phyloP scores from a whole-genome alignment of 2,329 filamentous ascomycete species.

The Beauveria medogensis region DNA sequence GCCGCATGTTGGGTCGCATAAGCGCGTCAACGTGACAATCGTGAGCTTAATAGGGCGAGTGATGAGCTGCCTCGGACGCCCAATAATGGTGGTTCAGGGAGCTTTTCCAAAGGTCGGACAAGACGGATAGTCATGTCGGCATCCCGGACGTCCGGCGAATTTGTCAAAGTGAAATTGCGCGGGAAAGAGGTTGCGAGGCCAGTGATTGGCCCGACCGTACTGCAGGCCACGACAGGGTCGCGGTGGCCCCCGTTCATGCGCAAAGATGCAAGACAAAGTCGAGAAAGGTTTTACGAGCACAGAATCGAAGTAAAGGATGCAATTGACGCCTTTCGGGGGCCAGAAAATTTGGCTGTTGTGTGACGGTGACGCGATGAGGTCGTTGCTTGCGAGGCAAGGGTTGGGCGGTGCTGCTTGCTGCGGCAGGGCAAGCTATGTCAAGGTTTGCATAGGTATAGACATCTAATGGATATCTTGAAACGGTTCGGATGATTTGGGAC shows the following conservation, averaged over 20 bases:
- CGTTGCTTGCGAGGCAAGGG: neutral
- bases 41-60: neutral
- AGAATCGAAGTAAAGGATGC: neutral
- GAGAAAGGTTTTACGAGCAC: neutral
- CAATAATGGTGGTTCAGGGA: neutral
- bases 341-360: neutral
- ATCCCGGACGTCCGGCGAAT: neutral
- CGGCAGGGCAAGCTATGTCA: neutral
- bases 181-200: neutral
- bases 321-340: neutral
- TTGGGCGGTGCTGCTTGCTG: neutral
- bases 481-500: too few relatives aligned
- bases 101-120: neutral
- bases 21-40: conserved; percentile 1
- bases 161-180: neutral
- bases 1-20: conserved; percentile 7
- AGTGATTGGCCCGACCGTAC: neutral
- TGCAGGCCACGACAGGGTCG: neutral
- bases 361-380: neutral
- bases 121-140: neutral
- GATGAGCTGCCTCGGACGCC: neutral
- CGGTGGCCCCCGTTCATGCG: neutral
- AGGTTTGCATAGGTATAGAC: neutral
- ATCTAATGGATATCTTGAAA: too few relatives aligned
- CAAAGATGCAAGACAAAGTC: neutral